A percentile compares a stretch with the other conserved stretches of the same genome.
Conservation (phyloP, 2,329 filamentous ascomycete species). For the Phialocephala subalpina region DNA sequence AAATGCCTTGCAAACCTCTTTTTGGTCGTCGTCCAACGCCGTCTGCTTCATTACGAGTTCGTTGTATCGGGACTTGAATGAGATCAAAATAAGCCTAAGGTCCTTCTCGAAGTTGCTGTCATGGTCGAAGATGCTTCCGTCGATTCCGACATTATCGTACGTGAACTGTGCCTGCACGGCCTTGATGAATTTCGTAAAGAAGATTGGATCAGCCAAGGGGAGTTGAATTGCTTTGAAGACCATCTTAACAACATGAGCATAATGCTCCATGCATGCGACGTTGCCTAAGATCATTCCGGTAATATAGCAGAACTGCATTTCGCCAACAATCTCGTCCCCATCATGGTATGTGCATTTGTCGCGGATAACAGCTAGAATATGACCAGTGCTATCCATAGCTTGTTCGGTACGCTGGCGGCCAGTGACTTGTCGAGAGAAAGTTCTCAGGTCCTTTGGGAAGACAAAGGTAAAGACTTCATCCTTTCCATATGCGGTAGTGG, state of each 20-base stretch:
- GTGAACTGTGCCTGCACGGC: constrained; percentile 62
- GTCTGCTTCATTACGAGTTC: constrained; percentile 52
- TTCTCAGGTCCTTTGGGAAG: constrained; percentile 53
- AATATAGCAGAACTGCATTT: constrained; percentile 67
- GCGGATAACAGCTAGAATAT: constrained; percentile 53
- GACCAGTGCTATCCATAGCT: constrained; percentile 56
- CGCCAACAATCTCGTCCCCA: constrained; percentile 59
- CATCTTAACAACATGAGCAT: constrained; percentile 63
- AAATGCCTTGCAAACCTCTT: constrained; percentile 57
- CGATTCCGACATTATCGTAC: constrained; percentile 59
- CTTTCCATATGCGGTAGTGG: constrained; percentile 46
- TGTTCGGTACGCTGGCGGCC: constrained; percentile 52
- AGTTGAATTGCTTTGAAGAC: constrained; percentile 60
- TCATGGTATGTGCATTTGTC: constrained; percentile 43
- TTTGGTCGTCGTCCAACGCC: constrained; percentile 49
- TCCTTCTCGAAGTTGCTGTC: constrained; percentile 41
- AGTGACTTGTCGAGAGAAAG: constrained; percentile 49
- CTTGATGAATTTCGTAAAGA: constrained; percentile 57
- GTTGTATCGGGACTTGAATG: constrained; percentile 62
- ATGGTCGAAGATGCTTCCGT: constrained; percentile 50
- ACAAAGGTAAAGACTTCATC: constrained; percentile 57
- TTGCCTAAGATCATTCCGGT: constrained; percentile 66
- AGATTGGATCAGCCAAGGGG: constrained; percentile 49
- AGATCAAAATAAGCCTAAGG: constrained; percentile 57
- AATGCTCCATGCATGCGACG: constrained; percentile 66